These are phyloP conservation scores for Juglanconis sp. DNA, from an alignment of 2,329 filamentous ascomycete genomes.

Conservation along the genomic window DNA sequence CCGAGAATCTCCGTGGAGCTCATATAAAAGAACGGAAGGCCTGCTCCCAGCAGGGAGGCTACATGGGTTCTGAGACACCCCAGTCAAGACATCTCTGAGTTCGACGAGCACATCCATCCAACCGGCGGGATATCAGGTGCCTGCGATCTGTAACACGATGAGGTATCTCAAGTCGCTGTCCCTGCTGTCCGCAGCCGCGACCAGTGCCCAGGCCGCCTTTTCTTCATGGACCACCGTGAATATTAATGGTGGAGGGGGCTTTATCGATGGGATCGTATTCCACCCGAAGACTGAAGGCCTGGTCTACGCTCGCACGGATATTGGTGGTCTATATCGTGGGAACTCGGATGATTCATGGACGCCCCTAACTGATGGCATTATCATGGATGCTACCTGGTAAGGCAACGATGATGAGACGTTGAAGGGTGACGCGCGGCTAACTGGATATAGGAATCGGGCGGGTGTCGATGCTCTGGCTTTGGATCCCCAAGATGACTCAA, in stretches of 20 bases:
- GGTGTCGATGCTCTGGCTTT: conserved; percentile 55
- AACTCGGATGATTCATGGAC: conserved; percentile 44
- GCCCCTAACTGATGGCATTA: conserved; percentile 15
- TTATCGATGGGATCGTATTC: conserved; percentile 55
- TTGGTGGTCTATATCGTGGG: conserved; percentile 54
- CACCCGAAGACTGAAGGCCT: conserved; percentile 48
- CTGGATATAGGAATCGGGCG: conserved; percentile 46
- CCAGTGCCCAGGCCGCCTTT: conserved; percentile 24
- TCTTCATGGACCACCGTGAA: conserved; percentile 28
- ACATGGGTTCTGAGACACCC: background rate
- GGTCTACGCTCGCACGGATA: conserved; percentile 55
- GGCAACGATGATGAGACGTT: background rate
- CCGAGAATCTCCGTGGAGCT: background rate
- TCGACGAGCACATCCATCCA: background rate
- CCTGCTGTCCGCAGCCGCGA: conserved; percentile 25
- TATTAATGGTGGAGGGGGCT: conserved; percentile 56
- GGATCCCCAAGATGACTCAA: conserved; percentile 49
- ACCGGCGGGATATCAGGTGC: no score
- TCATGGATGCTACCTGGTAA: conserved; percentile 14
- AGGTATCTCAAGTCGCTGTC: conserved; percentile 15
- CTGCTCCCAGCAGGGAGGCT: background rate
- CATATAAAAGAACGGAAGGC: background rate
- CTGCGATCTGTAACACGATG: conserved; percentile 4
- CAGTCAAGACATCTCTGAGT: background rate
- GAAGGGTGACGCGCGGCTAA: background rate